phyloP scores from a whole-genome alignment of 495 filamentous ascomycete genomes.

The Physcia stellaris region DNA sequence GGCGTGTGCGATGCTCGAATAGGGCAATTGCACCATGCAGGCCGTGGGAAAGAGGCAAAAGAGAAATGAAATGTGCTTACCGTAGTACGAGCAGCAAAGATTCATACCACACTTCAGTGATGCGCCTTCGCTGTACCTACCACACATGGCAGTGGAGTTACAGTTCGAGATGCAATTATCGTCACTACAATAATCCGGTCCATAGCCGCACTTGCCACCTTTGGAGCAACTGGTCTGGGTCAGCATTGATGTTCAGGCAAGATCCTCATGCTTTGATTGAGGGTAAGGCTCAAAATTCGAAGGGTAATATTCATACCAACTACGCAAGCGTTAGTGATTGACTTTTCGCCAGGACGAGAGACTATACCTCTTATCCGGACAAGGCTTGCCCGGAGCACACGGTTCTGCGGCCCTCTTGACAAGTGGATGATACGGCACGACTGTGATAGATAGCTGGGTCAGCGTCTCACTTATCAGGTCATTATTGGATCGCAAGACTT shows the following conservation, averaged over 20 bases:
- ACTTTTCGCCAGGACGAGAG: no score
- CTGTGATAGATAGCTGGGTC: no score
- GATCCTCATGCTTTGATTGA: background rate
- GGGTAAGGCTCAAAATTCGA: background rate
- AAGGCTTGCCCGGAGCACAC: background rate
- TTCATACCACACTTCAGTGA: conserved; percentile 11
- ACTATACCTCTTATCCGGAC: background rate
- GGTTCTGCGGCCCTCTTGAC: background rate
- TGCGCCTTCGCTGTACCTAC: conserved; percentile 8
- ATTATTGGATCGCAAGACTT: no score
- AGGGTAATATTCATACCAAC: no score
- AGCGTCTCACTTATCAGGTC: no score
- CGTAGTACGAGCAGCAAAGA: conserved; percentile 13
- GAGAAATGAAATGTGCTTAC: no score
- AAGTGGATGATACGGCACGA: background rate
- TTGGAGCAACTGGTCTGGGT: conserved; percentile 3
- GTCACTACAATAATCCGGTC: background rate
- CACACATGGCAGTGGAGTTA: conserved; percentile 12
- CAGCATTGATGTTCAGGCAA: background rate
- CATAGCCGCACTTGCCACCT: conserved; percentile 2
- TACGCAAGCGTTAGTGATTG: no score
- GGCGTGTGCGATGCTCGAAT: no score
- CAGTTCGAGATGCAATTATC: conserved; percentile 9
- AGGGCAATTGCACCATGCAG: no score
- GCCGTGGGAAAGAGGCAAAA: no score